Percentiles rank a stretch among this genome's conserved stretches.
Conservation (phyloP, 495 filamentous ascomycete species). For the Penicillium malachiteum region DNA sequence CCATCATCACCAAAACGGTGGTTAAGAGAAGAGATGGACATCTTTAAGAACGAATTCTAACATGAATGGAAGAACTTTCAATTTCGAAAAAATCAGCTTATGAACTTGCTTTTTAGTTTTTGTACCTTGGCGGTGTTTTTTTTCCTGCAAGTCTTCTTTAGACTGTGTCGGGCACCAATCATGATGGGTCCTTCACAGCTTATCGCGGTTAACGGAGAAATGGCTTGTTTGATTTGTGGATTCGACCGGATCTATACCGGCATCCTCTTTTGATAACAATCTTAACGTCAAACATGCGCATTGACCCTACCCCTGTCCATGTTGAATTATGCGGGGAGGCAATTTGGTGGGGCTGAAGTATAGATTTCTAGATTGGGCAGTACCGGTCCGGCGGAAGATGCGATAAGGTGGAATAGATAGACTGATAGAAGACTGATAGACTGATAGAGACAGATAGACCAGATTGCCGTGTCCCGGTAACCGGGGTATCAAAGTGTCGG, state of each 20-base stretch:
- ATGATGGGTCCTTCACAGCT: neutral
- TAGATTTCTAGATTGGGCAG: neutral
- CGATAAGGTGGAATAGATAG: neutral
- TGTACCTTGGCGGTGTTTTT: too few species aligned
- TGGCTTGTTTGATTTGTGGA: neutral
- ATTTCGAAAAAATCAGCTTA: neutral
- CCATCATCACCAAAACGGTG: neutral
- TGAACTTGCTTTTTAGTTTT: too few species aligned
- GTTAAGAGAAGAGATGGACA: neutral
- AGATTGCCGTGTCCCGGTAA: neutral
- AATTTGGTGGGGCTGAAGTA: neutral
- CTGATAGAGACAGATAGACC: neutral
- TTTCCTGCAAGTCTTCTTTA: slow-evolving; percentile 2
- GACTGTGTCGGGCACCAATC: slow-evolving; percentile 6
- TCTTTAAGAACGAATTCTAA: neutral
- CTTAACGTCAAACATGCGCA: neutral
- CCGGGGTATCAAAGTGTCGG: neutral
- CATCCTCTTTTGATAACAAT: neutral
- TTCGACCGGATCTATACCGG: neutral
- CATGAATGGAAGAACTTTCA: neutral
- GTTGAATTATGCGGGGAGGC: neutral
- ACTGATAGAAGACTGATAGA: too few species aligned
- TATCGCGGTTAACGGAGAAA: slow-evolving; percentile 5
- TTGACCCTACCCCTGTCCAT: neutral
- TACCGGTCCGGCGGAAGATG: slow-evolving; percentile 1